Percentiles rank a stretch among this genome's conserved stretches.
Evolutionary conservation across 2,329 filamentous ascomycete genomes (phyloP).

Genomic region (Curvularia hawaiiensis): DNA sequence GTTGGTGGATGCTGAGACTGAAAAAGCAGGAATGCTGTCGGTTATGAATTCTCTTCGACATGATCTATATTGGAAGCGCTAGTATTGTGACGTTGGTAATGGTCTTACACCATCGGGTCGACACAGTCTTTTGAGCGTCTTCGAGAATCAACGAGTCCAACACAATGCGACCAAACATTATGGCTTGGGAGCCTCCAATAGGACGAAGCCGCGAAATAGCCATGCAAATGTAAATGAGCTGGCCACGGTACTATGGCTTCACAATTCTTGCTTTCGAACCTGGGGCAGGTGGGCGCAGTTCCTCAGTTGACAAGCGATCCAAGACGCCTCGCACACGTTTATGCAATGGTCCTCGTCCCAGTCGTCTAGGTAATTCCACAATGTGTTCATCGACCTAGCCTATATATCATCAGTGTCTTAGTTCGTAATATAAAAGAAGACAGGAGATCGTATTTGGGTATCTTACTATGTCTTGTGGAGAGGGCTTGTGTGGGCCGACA

Average conservation of each 20-base stretch:
- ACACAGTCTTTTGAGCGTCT: too few species aligned
- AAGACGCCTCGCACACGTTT: constrained; percentile 23
- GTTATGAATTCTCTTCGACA: too few species aligned
- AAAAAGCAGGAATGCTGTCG: too few species aligned
- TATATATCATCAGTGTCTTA: neutral
- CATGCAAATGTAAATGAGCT: neutral
- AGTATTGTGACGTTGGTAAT: too few species aligned
- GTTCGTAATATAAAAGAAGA: neutral
- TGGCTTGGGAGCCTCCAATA: too few species aligned
- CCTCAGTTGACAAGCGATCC: constrained; percentile 21
- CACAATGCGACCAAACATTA: too few species aligned
- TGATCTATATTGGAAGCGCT: too few species aligned
- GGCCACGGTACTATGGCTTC: neutral
- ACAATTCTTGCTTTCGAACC: constrained; percentile 19
- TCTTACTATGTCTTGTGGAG: constrained; percentile 16
- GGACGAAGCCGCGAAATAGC: neutral
- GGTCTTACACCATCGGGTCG: too few species aligned
- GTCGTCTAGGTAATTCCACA: constrained; percentile 23
- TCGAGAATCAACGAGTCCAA: too few species aligned
- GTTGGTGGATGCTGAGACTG: too few species aligned
- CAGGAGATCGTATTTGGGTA: neutral
- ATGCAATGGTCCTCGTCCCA: constrained; percentile 22
- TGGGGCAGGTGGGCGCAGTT: constrained; percentile 17
- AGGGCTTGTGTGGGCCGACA: constrained; percentile 8
- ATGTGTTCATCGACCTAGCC: constrained; percentile 24